Evolutionary conservation across 164 flowering plant genomes (phyloP), one percentile per base, ranked within the genome.

Genomic region (Taxillus chinensis): DNA sequence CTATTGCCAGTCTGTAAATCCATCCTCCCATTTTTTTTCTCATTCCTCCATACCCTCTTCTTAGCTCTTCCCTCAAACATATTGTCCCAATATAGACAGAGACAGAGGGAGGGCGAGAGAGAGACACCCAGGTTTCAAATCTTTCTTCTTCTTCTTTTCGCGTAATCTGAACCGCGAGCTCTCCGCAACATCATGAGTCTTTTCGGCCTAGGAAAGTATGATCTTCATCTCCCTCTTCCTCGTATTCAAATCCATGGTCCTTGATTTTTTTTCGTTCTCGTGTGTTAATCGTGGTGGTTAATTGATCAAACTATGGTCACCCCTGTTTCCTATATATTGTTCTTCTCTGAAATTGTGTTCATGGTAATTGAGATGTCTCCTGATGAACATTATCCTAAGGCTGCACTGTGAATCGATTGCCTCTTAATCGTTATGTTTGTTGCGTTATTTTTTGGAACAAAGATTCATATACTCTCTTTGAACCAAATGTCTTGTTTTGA

Each of bases 131-230:
- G 12, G 13, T 27, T 27, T 27, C 27, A 27, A 27, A 27, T 27
- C 27, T 27, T 27, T 27, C 2, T 27, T 27, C 2, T 27, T 27
- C 2, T 27, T 27, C 2, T 27, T 15, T 52, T 27, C 3, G 4
- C 37, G 3, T 16, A 3, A 10, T 52, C 42, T 27, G 5, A 39
- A 27, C 42, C 45, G 42, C n/a, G 17, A 15, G n/a, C 14, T 2
- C 43, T 57, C 12, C 55, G 10, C 48, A 8, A 43, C 64, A 50
- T 9, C 27, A 84, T 84, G 89, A 79, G 83, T 66, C 83, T 84
- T 69, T 82, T 82, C 42, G 89, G 89, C 70, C 80, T 84, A 7
- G 86, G 86, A 57, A 80, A 69, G 86, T 78, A 64, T 46, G 11
- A 43, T 60, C 46, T 63, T 17, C 60, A 13, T 27, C 12, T 42